Percentiles rank a stretch among this genome's conserved stretches.
Evolutionary conservation across 163 green algal genomes (phyloP).

Genomic region (Scenedesmus sp.): DNA sequence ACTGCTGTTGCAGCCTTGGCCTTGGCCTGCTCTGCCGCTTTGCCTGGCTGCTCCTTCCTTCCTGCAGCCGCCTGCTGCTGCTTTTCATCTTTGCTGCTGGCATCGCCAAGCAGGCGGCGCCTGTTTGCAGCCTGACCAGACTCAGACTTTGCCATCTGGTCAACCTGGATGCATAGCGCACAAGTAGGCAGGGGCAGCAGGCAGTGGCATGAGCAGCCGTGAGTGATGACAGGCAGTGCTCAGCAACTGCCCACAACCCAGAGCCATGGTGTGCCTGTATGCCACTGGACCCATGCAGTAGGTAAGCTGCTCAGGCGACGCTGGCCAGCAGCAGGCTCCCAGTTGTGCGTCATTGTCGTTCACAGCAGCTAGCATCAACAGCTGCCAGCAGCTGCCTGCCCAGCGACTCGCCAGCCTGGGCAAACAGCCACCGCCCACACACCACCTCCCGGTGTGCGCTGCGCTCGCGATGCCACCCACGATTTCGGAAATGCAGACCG

Average conservation of each 20-base stretch:
- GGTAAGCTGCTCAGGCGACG: neutral
- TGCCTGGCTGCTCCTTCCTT: conserved; percentile 9
- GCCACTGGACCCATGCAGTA: no score
- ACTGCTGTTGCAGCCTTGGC: conserved; percentile 13
- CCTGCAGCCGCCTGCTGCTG: neutral
- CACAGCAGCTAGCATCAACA: neutral
- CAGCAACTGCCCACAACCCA: no score
- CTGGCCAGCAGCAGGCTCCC: neutral
- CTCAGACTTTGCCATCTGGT: conserved; percentile 23
- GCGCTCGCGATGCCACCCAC: neutral
- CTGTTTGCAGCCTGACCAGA: neutral
- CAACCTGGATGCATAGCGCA: conserved; percentile 10
- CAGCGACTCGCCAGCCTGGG: neutral
- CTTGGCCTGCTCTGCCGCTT: neutral
- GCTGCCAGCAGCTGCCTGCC: no score
- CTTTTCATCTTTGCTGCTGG: neutral
- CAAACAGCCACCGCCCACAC: neutral
- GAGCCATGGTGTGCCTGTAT: no score
- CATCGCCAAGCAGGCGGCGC: conserved; percentile 18
- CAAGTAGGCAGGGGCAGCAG: neutral
- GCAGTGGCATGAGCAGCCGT: neutral
- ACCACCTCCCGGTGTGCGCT: neutral
- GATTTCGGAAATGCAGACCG: conserved; percentile 66
- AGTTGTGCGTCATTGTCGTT: no score
- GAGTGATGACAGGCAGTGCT: no score